phyloP scores from a whole-genome alignment of 306 rosid genomes.

The Acacia acuminata region DNA sequence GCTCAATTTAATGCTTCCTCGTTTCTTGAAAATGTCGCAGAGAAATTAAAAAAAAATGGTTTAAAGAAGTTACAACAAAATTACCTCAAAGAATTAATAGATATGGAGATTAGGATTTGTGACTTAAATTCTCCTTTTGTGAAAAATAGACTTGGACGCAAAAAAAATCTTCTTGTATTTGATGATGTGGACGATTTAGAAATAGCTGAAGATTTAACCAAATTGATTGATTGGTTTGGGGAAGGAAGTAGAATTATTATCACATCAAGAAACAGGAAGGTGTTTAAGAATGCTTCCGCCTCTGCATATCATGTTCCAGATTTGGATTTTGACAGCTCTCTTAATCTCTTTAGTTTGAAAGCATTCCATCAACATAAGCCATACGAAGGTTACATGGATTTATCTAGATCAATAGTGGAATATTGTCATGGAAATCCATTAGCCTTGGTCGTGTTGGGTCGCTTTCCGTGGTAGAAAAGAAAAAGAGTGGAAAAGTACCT shows the following conservation, averaged over 20 bases:
- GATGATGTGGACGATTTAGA: too few relatives aligned
- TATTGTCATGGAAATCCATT: neutral
- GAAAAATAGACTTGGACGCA: too few relatives aligned
- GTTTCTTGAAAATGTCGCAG: neutral
- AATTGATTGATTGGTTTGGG: neutral
- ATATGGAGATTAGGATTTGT: neutral
- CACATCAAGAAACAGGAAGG: slow-evolving; percentile 11
- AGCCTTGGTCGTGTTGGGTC: neutral
- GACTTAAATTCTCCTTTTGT: too few relatives aligned
- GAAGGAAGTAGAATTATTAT: slow-evolving; percentile 20
- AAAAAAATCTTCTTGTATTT: too few relatives aligned
- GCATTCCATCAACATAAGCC: neutral
- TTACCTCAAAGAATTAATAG: neutral
- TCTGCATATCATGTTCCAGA: neutral
- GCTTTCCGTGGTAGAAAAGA: neutral
- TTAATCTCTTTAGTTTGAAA: neutral
- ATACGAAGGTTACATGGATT: neutral
- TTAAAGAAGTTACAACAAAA: neutral
- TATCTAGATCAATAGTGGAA: neutral
- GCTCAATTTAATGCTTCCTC: neutral
- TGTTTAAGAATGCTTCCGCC: neutral
- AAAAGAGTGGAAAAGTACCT: neutral
- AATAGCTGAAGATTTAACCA: too few relatives aligned
- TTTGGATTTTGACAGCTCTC: neutral
- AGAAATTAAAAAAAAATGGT: neutral